Conservation (phyloP, 805 yeast genomes). For the Kuraishia floccosa region DNA sequence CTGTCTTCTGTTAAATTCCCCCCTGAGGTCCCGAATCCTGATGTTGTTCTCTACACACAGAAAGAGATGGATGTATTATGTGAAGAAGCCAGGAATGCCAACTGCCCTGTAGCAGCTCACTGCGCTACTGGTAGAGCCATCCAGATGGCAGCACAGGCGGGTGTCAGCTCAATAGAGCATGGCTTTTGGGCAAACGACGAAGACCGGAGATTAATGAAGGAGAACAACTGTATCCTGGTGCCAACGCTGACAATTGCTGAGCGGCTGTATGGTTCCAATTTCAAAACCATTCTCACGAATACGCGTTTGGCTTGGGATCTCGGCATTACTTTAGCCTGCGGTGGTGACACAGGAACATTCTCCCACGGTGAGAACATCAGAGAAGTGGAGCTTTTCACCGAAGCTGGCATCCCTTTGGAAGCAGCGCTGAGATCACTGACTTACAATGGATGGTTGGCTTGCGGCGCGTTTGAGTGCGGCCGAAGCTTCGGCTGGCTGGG, state of each 20-base stretch:
- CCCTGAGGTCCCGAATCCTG: conserved; percentile 15
- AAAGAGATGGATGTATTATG: conserved; percentile 14
- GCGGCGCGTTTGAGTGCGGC: conserved; percentile 13
- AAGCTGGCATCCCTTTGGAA: conserved; percentile 13
- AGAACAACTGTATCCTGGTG: conserved; percentile 11
- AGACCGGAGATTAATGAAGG: conserved; percentile 8
- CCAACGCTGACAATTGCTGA: conserved; percentile 15
- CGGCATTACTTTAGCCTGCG: conserved; percentile 15
- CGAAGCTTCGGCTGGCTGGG: conserved; percentile 14
- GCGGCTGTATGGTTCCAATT: conserved; percentile 10
- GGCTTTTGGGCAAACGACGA: conserved; percentile 14
- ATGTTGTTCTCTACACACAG: conserved; percentile 14
- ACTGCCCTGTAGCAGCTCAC: conserved; percentile 16
- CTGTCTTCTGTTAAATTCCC: conserved; percentile 14
- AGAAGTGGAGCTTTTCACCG: conserved; percentile 14
- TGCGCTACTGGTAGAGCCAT: conserved; percentile 15
- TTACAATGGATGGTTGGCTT: conserved; percentile 16
- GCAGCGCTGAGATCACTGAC: conserved; percentile 11
- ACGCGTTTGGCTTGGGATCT: conserved; percentile 11
- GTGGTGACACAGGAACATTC: conserved; percentile 18
- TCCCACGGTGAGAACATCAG: conserved; percentile 17
- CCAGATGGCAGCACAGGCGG: conserved; percentile 15
- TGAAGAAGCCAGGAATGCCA: conserved; percentile 13
- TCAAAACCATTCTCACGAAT: conserved; percentile 8
- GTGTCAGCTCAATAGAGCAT: conserved; percentile 14